Evolutionary conservation across 2,329 filamentous ascomycete species (phyloP).

Genomic region (Mycogone perniciosa): DNA sequence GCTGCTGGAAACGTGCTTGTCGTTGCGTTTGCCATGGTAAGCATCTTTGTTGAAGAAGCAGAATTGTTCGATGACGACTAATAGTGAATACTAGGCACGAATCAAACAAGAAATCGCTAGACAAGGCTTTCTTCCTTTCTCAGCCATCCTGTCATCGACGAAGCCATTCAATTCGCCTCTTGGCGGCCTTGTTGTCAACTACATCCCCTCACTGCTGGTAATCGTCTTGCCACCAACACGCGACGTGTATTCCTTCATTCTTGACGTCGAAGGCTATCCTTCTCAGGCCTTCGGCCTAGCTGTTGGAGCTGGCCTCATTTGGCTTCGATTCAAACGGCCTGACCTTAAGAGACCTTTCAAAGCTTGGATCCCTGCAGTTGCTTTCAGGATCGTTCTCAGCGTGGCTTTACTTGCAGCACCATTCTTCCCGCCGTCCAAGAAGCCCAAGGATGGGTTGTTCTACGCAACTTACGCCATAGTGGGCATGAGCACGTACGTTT

Average conservation of each 20-base stretch:
- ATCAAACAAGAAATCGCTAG: constrained; percentile 67
- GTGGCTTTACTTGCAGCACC: constrained; percentile 52
- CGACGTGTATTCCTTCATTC: constrained; percentile 65
- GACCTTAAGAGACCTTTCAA: constrained; percentile 58
- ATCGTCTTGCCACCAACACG: constrained; percentile 58
- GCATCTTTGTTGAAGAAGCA: constrained; percentile 14
- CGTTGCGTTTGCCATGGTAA: constrained; percentile 60
- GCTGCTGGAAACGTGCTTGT: constrained; percentile 68
- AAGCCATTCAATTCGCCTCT: constrained; percentile 61
- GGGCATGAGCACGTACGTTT: constrained; percentile 45
- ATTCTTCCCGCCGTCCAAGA: constrained; percentile 52
- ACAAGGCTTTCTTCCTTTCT: constrained; percentile 63
- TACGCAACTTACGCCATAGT: constrained; percentile 51
- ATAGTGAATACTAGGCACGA: constrained; percentile 45
- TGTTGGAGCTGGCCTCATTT: constrained; percentile 51
- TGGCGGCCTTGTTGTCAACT: constrained; percentile 63
- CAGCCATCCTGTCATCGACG: constrained; percentile 54
- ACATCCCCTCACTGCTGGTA: constrained; percentile 60
- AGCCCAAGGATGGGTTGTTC: constrained; percentile 39
- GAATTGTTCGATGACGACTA: too few species aligned
- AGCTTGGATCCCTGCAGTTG: constrained; percentile 55
- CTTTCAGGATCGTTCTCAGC: constrained; percentile 48
- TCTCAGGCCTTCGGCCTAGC: constrained; percentile 55
- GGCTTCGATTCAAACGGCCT: constrained; percentile 53
- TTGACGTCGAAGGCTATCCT: constrained; percentile 65